A percentile compares a stretch with the other conserved stretches of the same genome.
phyloP scores from a whole-genome alignment of 1,284 basidiomycete genomes.

The Sparassis latifolia region DNA sequence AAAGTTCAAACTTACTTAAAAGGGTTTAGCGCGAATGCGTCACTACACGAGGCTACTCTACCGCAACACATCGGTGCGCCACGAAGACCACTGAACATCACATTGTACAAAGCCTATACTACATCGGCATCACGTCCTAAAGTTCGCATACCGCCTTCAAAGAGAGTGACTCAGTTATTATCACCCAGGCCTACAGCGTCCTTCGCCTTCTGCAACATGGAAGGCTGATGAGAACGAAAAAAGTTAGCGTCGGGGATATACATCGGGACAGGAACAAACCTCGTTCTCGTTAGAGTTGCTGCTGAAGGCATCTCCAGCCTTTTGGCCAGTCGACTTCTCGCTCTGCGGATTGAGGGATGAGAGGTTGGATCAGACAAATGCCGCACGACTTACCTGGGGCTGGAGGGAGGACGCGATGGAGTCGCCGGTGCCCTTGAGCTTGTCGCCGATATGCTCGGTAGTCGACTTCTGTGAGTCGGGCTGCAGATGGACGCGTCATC shows the following conservation, averaged over 20 bases:
- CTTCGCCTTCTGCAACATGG: constrained; percentile 24
- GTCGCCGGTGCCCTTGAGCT: constrained; percentile 28
- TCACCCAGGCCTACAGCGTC: constrained; percentile 23
- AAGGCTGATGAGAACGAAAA: constrained; percentile 13
- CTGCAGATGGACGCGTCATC: constrained; percentile 3
- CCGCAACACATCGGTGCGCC: too few species aligned
- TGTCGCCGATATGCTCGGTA: constrained; percentile 31
- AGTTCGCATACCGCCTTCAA: too few species aligned
- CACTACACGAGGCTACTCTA: too few species aligned
- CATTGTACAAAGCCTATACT: too few species aligned
- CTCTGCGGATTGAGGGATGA: constrained; percentile 15
- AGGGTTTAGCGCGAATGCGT: too few species aligned
- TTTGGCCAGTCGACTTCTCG: constrained; percentile 47
- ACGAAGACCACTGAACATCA: too few species aligned
- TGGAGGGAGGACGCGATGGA: constrained; percentile 26
- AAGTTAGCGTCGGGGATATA: not conserved
- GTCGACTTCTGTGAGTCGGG: constrained; percentile 31
- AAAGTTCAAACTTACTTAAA: too few species aligned
- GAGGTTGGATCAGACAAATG: not conserved
- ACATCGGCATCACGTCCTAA: too few species aligned
- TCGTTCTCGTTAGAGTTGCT: constrained; percentile 30
- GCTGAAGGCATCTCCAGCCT: constrained; percentile 47
- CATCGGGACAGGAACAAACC: constrained; percentile 11
- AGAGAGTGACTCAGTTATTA: not conserved
- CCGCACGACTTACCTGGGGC: constrained; percentile 23